Evolutionary conservation across 108 stramenopile genomes (phyloP).

Genomic region (Asterionellopsis glacialis): DNA sequence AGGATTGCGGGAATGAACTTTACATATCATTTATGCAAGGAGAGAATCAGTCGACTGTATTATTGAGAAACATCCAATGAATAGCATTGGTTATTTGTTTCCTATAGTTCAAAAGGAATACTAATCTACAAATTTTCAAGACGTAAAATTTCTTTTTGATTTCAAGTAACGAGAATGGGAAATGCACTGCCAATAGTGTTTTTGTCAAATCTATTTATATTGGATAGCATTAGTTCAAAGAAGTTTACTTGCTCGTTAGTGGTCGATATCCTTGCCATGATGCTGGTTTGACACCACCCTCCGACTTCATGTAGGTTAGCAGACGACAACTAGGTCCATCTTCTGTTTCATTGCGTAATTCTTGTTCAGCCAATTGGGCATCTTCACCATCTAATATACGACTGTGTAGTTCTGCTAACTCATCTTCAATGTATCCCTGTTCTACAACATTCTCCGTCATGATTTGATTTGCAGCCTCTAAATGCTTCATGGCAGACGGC

Average conservation of each 20-base stretch:
- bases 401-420: slow-evolving; percentile 30
- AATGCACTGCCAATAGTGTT: not conserved
- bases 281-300: slow-evolving; percentile 50
- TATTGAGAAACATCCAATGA: too few species aligned
- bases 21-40: too few species aligned
- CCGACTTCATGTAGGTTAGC: slow-evolving; percentile 52
- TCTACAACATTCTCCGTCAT: slow-evolving; percentile 79
- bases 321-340: slow-evolving; percentile 82
- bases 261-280: slow-evolving; percentile 79
- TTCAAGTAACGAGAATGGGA: too few species aligned
- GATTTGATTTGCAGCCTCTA: slow-evolving; percentile 67
- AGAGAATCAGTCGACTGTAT: too few species aligned
- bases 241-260: slow-evolving; percentile 42
- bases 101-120: too few species aligned
- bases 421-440: slow-evolving; percentile 46
- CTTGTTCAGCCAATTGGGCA: slow-evolving; percentile 19
- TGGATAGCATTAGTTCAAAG: not conserved
- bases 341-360: slow-evolving; percentile 42
- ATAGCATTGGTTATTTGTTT: too few species aligned
- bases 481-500: slow-evolving; percentile 47
- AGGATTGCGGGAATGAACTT: too few species aligned
- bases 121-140: too few species aligned
- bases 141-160: too few species aligned
- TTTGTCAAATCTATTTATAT: not conserved
- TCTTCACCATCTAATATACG: slow-evolving; percentile 10